Percentiles rank a stretch among this genome's conserved stretches.
phyloP scores from a whole-genome alignment of 2,329 filamentous ascomycete species.

The Penicillium digitatum region DNA sequence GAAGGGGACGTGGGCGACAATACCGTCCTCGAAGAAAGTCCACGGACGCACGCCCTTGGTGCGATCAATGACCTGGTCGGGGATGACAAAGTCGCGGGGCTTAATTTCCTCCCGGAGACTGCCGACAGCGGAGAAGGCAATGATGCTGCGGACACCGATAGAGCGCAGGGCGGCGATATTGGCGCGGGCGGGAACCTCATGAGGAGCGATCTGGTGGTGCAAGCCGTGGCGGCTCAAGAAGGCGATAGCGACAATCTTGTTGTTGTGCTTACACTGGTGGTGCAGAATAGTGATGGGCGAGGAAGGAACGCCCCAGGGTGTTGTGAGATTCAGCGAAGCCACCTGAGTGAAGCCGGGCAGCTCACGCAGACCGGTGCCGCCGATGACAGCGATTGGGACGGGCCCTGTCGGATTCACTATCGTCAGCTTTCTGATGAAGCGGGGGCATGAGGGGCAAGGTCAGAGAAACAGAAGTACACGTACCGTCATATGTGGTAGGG shows the following conservation, averaged over 20 bases:
- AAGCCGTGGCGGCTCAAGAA: constrained; percentile 91
- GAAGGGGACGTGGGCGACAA: constrained; percentile 92
- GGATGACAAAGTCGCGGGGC: constrained; percentile 93
- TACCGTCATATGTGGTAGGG: constrained; percentile 58
- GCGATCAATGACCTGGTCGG: constrained; percentile 94
- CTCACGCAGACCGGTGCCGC: constrained; percentile 85
- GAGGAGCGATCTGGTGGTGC: constrained; percentile 84
- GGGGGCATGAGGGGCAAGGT: constrained; percentile 9
- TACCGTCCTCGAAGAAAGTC: constrained; percentile 79
- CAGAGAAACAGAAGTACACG: constrained; percentile 22
- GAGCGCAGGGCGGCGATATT: constrained; percentile 96
- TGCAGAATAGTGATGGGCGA: constrained; percentile 80
- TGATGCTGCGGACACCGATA: constrained; percentile 82
- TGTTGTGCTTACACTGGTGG: constrained; percentile 69
- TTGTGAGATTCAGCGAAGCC: constrained; percentile 69
- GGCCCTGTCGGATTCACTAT: constrained; percentile 39
- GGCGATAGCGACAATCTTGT: constrained; percentile 63
- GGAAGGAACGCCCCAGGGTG: constrained; percentile 82
- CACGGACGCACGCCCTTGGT: constrained; percentile 93
- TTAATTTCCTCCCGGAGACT: constrained; percentile 88
- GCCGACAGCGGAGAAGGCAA: constrained; percentile 93
- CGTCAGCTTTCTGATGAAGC: constrained; percentile 15
- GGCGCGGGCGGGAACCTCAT: constrained; percentile 90
- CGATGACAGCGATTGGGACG: constrained; percentile 82
- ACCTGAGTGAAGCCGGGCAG: constrained; percentile 84